Conservation (phyloP, 192 early-diverging fungal species). For the Thamnidium elegans region DNA sequence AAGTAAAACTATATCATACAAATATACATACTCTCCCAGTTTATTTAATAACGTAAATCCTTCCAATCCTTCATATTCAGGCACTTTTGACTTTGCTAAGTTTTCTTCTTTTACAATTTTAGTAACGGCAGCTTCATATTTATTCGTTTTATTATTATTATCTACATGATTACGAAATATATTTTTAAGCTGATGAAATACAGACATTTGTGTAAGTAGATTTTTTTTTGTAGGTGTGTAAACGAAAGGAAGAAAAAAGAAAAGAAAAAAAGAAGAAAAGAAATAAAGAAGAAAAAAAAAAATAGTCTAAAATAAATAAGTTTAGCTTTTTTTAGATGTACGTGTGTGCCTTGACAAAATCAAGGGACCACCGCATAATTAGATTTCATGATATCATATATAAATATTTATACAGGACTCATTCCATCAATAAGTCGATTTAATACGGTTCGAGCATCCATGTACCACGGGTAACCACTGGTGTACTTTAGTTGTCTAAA, state of each 20-base stretch:
- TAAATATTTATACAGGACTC: conserved; percentile 17
- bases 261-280: background rate
- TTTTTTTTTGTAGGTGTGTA: no score
- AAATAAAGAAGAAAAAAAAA: background rate
- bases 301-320: background rate
- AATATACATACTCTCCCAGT: conserved; percentile 69
- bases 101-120: no score
- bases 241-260: no score
- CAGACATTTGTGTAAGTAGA: no score
- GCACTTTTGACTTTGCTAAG: no score
- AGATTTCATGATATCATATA: conserved; percentile 1
- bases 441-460: conserved; percentile 13
- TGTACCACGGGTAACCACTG: conserved; percentile 21
- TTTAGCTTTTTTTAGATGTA: conserved; percentile 1
- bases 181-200: no score
- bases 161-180: no score
- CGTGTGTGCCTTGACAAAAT: background rate
- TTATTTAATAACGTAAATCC: conserved; percentile 53
- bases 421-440: conserved; percentile 5
- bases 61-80: conserved; percentile 44
- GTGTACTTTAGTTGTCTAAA: conserved; percentile 13
- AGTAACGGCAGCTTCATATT: no score
- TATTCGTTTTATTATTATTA: no score
- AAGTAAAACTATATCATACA: no score
- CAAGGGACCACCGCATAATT: background rate